Conservation (phyloP, 257 asterid species). For the Verbascum thapsus region DNA sequence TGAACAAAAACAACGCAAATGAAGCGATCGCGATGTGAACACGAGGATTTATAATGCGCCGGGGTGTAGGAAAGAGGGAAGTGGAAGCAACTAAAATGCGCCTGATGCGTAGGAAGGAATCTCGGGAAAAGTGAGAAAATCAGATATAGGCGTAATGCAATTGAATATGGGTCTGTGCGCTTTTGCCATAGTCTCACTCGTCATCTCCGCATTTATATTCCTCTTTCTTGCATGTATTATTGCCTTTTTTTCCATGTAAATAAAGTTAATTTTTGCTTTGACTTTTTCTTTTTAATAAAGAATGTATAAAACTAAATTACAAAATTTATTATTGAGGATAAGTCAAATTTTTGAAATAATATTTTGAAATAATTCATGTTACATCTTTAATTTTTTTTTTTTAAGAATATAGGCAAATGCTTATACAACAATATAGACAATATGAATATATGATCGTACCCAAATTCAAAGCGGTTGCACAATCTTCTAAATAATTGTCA, state of each 20-base stretch:
- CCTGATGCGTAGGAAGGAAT: conserved; percentile 30
- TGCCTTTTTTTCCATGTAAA: background rate
- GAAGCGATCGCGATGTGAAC: conserved; percentile 3
- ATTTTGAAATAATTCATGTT: no score
- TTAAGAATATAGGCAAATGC: no score
- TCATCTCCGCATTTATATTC: conserved; percentile 35
- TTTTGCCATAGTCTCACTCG: conserved; percentile 9
- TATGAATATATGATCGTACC: no score
- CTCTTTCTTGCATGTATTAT: background rate
- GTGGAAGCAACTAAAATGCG: conserved; percentile 16
- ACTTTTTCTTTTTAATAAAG: no score
- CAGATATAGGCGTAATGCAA: conserved; percentile 27
- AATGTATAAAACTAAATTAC: no score
- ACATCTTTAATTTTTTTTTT: no score
- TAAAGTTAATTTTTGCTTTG: no score
- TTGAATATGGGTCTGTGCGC: conserved; percentile 28
- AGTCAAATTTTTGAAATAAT: no score
- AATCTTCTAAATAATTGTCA: no score
- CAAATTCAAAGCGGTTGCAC: no score
- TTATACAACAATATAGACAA: no score
- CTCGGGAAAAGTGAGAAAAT: conserved; percentile 49
- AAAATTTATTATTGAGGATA: no score
- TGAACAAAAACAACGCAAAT: background rate
- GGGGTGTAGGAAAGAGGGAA: background rate
- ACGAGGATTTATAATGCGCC: background rate